Percentiles rank a stretch among this genome's conserved stretches.
phyloP scores from a whole-genome alignment of 2,329 filamentous ascomycete genomes.

The Ophiostoma sp. region DNA sequence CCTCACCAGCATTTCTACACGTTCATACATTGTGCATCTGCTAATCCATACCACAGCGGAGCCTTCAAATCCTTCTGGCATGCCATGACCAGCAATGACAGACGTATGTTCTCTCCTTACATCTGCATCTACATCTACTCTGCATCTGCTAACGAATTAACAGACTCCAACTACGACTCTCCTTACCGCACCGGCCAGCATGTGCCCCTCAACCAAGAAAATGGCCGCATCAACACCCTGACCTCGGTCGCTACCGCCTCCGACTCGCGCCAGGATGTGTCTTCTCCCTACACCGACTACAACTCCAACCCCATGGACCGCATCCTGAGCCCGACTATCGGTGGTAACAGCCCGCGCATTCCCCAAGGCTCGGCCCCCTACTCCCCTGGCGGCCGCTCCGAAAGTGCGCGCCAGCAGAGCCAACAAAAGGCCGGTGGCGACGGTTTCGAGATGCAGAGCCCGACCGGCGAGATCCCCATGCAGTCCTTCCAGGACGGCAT shows the following conservation, averaged over 20 bases:
- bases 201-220: slow-evolving; percentile 63
- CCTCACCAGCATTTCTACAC: not conserved
- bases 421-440: slow-evolving; percentile 55
- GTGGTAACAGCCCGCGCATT: slow-evolving; percentile 17
- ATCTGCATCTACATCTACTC: not conserved
- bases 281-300: slow-evolving; percentile 73
- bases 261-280: slow-evolving; percentile 82
- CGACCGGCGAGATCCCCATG: slow-evolving; percentile 84
- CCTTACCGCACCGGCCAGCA: slow-evolving; percentile 88
- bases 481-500: slow-evolving; percentile 90
- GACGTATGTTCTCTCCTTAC: slow-evolving; percentile 48
- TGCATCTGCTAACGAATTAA: not conserved
- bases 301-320: slow-evolving; percentile 34
- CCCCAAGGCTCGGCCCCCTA: slow-evolving; percentile 51
- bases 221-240: slow-evolving; percentile 70
- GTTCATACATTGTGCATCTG: slow-evolving; percentile 32
- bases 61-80: slow-evolving; percentile 94
- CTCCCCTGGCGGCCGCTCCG: slow-evolving; percentile 83
- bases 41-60: slow-evolving; percentile 17
- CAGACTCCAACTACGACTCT: slow-evolving; percentile 89
- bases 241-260: slow-evolving; percentile 84
- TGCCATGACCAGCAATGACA: slow-evolving; percentile 69
- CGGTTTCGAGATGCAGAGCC: slow-evolving; percentile 63
- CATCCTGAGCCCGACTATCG: slow-evolving; percentile 20
- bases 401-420: slow-evolving; percentile 57